Percentiles rank a stretch among this genome's conserved stretches.
These are phyloP conservation scores for Blastomyces gilchristii DNA, from an alignment of 2,329 filamentous ascomycete species.

Conservation along the genomic window DNA sequence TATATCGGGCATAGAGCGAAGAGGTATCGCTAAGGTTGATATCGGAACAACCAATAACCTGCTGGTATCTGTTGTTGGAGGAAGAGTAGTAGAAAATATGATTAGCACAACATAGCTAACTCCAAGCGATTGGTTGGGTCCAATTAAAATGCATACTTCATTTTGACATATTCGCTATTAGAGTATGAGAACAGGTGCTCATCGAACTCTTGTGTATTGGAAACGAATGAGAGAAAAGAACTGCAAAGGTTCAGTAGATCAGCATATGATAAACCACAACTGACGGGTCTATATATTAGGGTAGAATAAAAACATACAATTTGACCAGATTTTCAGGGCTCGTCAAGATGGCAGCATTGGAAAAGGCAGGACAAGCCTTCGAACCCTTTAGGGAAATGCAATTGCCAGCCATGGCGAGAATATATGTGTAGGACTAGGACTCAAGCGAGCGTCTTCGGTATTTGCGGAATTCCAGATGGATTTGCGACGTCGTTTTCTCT, in stretches of 20 bases:
- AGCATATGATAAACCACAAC: conserved; percentile 16
- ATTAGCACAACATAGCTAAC: conserved; percentile 2
- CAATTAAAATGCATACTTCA: conserved; percentile 52
- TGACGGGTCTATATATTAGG: neutral
- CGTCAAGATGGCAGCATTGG: conserved; percentile 60
- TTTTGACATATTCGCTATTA: conserved; percentile 59
- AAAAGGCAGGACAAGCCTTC: conserved; percentile 61
- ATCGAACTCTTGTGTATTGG: conserved; percentile 68
- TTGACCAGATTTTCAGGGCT: conserved; percentile 46
- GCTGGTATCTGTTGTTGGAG: conserved; percentile 60
- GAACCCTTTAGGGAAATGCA: conserved; percentile 63
- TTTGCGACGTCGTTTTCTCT: neutral
- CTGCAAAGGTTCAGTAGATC: conserved; percentile 38
- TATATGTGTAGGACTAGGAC: neutral
- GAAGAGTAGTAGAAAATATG: conserved; percentile 5
- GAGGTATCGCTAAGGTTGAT: conserved; percentile 69
- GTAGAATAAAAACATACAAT: conserved; percentile 48
- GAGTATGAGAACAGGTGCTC: conserved; percentile 62
- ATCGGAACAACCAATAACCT: conserved; percentile 66
- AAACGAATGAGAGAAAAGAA: conserved; percentile 76
- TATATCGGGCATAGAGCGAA: conserved; percentile 84
- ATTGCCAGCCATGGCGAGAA: conserved; percentile 28
- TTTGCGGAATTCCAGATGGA: neutral
- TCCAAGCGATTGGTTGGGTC: neutral
- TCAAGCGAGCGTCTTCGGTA: neutral